Percentiles rank a stretch among this genome's conserved stretches.
phyloP scores from a whole-genome alignment of 2,329 filamentous ascomycete species.

The Ophiocordyceps camponoti-saundersi region DNA sequence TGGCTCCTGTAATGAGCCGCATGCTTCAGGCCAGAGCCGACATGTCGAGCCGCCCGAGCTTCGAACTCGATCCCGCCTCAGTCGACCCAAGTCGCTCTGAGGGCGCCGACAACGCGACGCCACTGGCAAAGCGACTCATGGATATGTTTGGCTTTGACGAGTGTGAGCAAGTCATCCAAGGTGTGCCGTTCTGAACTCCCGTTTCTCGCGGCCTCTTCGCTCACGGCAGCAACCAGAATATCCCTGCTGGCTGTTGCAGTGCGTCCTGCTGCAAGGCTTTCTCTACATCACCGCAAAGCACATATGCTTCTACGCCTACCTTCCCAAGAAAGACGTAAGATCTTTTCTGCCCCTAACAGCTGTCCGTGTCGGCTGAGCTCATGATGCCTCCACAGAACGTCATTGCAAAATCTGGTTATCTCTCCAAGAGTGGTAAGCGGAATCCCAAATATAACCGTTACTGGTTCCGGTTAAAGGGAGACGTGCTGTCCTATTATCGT shows the following conservation, averaged over 20 bases:
- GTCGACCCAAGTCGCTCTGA: conserved; percentile 18
- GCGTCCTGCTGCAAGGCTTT: conserved; percentile 80
- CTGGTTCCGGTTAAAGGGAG: conserved; percentile 86
- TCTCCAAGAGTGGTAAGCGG: conserved; percentile 75
- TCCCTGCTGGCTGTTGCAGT: conserved; percentile 84
- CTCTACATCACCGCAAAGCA: conserved; percentile 90
- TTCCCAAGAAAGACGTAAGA: conserved; percentile 77
- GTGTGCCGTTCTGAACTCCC: conserved; percentile 20
- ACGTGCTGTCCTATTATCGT: conserved; percentile 79
- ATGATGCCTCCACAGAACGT: conserved; percentile 32
- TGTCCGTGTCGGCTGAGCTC: conserved; percentile 2
- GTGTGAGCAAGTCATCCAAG: conserved; percentile 69
- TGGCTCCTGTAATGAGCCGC: conserved; percentile 57
- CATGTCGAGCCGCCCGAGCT: conserved; percentile 40
- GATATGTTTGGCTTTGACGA: conserved; percentile 74
- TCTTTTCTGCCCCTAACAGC: not conserved
- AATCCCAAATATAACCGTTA: conserved; percentile 80
- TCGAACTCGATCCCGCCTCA: conserved; percentile 31
- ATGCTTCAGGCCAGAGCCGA: conserved; percentile 59
- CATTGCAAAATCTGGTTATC: conserved; percentile 70
- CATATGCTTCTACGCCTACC: conserved; percentile 91
- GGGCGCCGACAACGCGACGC: conserved; percentile 28
- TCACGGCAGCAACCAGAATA: conserved; percentile 45
- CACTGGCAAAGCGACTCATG: conserved; percentile 54
- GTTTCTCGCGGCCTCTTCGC: not conserved